phyloP scores from a whole-genome alignment of 2,329 filamentous ascomycete species.

The Chaetomiaceae sp. region DNA sequence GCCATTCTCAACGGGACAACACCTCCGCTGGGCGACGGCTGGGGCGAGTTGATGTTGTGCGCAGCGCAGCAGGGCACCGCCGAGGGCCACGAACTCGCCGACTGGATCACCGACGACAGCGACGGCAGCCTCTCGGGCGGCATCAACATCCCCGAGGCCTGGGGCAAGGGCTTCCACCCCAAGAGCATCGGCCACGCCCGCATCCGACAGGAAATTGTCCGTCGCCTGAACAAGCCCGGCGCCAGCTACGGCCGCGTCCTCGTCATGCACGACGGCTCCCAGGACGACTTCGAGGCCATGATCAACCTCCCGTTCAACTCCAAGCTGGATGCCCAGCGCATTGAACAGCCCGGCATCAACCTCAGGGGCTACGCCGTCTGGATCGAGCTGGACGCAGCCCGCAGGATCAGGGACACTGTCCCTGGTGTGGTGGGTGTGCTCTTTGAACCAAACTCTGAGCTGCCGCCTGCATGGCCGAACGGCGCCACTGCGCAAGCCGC shows the following conservation, averaged over 20 bases:
- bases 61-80: neutral
- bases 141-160: neutral
- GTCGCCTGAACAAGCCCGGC: neutral
- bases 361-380: neutral
- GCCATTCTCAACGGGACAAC: neutral
- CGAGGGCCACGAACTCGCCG: neutral
- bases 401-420: neutral
- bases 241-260: neutral
- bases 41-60: constrained; percentile 1
- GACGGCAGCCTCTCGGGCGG: neutral
- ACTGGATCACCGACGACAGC: neutral
- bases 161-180: neutral
- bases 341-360: neutral
- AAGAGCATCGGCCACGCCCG: constrained; percentile 1
- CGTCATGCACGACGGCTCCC: neutral
- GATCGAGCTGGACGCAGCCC: neutral
- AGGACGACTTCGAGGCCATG: neutral
- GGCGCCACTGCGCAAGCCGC: neutral
- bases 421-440: neutral
- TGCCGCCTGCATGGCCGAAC: neutral
- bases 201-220: neutral
- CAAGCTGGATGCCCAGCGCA: neutral
- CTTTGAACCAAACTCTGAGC: neutral
- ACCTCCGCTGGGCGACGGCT: neutral
- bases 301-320: neutral